Percentiles rank a stretch among this genome's conserved stretches.
Evolutionary conservation across 2,329 filamentous ascomycete species (phyloP).

Genomic region (Fusarium proliferatum): DNA sequence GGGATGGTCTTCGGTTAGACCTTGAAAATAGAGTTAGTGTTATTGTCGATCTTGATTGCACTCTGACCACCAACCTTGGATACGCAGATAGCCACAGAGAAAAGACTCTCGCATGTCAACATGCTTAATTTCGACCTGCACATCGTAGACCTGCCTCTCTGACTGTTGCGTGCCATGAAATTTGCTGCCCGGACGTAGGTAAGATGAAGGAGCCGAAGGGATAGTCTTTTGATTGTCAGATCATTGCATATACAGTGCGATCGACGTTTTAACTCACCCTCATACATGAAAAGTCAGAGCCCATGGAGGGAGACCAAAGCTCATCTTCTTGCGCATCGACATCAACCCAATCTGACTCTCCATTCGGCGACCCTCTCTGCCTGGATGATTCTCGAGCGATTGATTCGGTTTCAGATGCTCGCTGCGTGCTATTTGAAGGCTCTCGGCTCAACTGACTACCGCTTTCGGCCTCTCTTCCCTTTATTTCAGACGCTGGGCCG

Average conservation of each 20-base stretch:
- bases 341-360: conserved; percentile 41
- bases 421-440: conserved; percentile 33
- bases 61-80: conserved; percentile 76
- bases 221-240: conserved; percentile 65
- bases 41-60: background rate
- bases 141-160: conserved; percentile 91
- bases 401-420: conserved; percentile 33
- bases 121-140: conserved; percentile 96
- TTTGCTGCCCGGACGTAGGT: conserved; percentile 85
- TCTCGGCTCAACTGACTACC: conserved; percentile 40
- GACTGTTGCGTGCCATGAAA: conserved; percentile 94
- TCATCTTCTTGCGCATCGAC: conserved; percentile 45
- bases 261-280: conserved; percentile 47
- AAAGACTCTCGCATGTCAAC: conserved; percentile 95
- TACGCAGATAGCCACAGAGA: conserved; percentile 92
- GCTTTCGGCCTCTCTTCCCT: conserved; percentile 47
- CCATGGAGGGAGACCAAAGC: conserved; percentile 52
- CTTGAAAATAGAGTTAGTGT: conserved; percentile 58
- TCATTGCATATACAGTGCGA: background rate
- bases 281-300: conserved; percentile 51
- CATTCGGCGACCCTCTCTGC: conserved; percentile 28
- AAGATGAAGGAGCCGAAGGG: conserved; percentile 85
- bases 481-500: conserved; percentile 49
- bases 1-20: conserved; percentile 93
- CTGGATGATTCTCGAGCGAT: conserved; percentile 20